A percentile compares a stretch with the other conserved stretches of the same genome.
phyloP scores from a whole-genome alignment of 495 filamentous ascomycete genomes.

The Penicillium antarcticum region DNA sequence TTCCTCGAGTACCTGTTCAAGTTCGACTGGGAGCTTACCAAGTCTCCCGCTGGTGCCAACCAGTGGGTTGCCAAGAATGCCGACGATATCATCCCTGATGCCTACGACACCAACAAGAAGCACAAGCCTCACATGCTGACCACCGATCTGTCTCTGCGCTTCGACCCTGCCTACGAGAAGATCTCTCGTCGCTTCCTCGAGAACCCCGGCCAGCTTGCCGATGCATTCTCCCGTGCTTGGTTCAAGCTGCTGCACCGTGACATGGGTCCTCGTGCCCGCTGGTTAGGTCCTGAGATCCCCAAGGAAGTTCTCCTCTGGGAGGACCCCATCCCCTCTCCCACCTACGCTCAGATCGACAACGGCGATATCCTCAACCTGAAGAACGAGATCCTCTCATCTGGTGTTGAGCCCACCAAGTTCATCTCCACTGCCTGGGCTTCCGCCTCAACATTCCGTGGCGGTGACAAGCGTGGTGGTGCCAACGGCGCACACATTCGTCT shows the following conservation, averaged over 20 bases:
- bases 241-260: slow-evolving; percentile 78
- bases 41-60: slow-evolving; percentile 69
- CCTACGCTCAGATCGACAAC: slow-evolving; percentile 54
- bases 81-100: slow-evolving; percentile 63
- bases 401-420: slow-evolving; percentile 52
- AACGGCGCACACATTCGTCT: slow-evolving; percentile 73
- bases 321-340: slow-evolving; percentile 55
- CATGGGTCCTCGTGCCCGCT: slow-evolving; percentile 64
- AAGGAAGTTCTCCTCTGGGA: slow-evolving; percentile 61
- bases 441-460: slow-evolving; percentile 67
- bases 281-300: slow-evolving; percentile 67
- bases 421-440: slow-evolving; percentile 65
- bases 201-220: slow-evolving; percentile 60
- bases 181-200: slow-evolving; percentile 63
- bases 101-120: slow-evolving; percentile 61
- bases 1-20: slow-evolving; percentile 72
- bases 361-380: slow-evolving; percentile 60
- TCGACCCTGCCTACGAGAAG: slow-evolving; percentile 69
- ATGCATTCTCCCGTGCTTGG: slow-evolving; percentile 67
- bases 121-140: slow-evolving; percentile 67
- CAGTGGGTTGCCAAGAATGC: slow-evolving; percentile 70
- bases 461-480: slow-evolving; percentile 74
- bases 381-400: slow-evolving; percentile 58
- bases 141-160: slow-evolving; percentile 65
- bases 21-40: slow-evolving; percentile 72